Evolutionary conservation across 352 stramenopile species (phyloP), one percentile per base, ranked within the genome.

Genomic region (Globisporangium sylvaticum): DNA sequence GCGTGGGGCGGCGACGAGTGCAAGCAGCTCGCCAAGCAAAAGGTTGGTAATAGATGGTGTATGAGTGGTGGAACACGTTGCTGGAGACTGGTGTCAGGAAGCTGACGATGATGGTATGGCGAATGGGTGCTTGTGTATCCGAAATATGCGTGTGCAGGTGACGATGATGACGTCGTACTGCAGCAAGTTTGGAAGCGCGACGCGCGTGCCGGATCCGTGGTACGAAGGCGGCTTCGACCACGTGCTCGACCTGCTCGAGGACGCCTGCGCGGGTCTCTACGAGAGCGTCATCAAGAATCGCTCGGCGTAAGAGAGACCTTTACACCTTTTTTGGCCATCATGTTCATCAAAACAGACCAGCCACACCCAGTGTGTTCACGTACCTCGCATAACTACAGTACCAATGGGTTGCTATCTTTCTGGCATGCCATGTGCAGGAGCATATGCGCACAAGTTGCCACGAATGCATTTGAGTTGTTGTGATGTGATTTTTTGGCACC

Each of bases 191-290:
- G 83, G 75, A 44, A 64, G 67, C 10, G 78, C 75, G 39, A 89
- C 62, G 60, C 81, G 80, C 27, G 86, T 96, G 9, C 86, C 89
- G 0, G 87, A 95, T 34, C 85, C 89, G 57, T 94, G 84, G 82
- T 95, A 95, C 68, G 86, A 93, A 84, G 89, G 87, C n/a, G 90
- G 89, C 22, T 97, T 97, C 58, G 90, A 96, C 67, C 80, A 88
- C 52, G 90, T 97, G 31, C 68, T 97, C 62, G 90, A 97, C 68
- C 69, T 97, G 57, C 73, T 97, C 4, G 89, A 97, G 62, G 89
- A 97, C 64, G 87, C 87, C 0, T 97, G 90, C 53, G 71, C 80
- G 14, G 90, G 89, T 18, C 77, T 96, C 15, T 95, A 91, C 68
- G 67, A 79, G 34, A 75, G 80, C 67, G 77, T 92, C 58, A 58